Evolutionary conservation across 257 asterid genomes (phyloP), one percentile per base, ranked within the genome.

Genomic region (Anisodus acutangulus): DNA sequence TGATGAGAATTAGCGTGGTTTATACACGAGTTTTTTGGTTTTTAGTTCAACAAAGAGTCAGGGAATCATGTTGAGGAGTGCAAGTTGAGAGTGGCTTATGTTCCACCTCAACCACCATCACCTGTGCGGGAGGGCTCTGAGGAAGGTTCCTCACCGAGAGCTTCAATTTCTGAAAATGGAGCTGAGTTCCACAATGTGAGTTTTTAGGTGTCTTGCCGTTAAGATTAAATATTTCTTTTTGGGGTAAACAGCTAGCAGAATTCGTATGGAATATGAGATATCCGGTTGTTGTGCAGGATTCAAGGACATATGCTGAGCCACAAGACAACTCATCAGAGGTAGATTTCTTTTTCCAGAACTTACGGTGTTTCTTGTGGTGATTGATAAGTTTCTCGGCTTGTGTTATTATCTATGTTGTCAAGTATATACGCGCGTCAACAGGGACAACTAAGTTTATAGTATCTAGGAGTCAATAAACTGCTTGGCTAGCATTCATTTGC

Each of bases 101-200:
- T 93, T 82, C 88, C 95, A 39, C 94, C 91, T 35, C 97, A 87
- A 83, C 98, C 94, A 60, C 98, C 99, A 83, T 96, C 98, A 54
- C 98, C 98, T 4, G 98, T 93, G 74, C 91, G 89, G 49, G 99
- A 96, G 91, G 98, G 98, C 59, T 94, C 98, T 2, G 99, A 94
- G 89, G 99, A 94, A 90, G 98, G 98, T 79, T 91, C 98, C 51
- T 94, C 99, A 0, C 98, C 99, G 0, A 91, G 98, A 87, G 98
- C 94, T 45, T 96, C 98, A 15, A 91, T 96, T 59, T 95, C 99
- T 7, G 98, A 96, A 80, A 96, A 93, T 81, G 98, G 97, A 80
- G 89, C 86, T 82, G 99, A 94, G 22, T 88, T 89, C 84, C 89
- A 87, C 84, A 43, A 59, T 84, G 99, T 95, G 89, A 94, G 97